Conservation (phyloP, 495 filamentous ascomycete genomes). For the Neurospora sp. region DNA sequence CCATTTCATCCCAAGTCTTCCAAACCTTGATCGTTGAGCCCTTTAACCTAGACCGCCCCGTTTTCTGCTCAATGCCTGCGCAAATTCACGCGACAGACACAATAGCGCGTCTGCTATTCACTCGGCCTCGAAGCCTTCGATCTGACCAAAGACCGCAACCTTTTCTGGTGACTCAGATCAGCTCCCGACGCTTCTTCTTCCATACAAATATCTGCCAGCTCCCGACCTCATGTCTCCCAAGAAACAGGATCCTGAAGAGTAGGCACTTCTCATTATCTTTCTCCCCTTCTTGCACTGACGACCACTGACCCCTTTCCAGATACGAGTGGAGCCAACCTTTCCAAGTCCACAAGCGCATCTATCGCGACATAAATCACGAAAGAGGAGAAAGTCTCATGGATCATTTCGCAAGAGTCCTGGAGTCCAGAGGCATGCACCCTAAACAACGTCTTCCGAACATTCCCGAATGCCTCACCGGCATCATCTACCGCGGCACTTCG, state of each 20-base stretch:
- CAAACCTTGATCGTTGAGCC: too few relatives aligned
- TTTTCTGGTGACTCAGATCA: background rate
- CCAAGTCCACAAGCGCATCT: background rate
- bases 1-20: too few relatives aligned
- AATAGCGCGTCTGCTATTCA: background rate
- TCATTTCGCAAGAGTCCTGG: background rate
- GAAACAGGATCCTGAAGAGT: background rate
- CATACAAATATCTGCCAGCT: background rate
- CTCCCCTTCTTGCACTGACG: background rate
- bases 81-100: background rate
- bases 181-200: background rate
- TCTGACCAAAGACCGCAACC: background rate
- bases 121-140: background rate
- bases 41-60: background rate
- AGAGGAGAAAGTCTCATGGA: background rate
- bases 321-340: background rate
- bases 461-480: background rate
- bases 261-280: background rate
- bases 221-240: background rate
- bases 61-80: background rate
- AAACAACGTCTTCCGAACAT: background rate
- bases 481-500: conserved; percentile 16
- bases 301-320: background rate
- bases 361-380: background rate
- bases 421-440: background rate